Conservation (phyloP, 2,329 filamentous ascomycete species). For the Alternaria alternata region DNA sequence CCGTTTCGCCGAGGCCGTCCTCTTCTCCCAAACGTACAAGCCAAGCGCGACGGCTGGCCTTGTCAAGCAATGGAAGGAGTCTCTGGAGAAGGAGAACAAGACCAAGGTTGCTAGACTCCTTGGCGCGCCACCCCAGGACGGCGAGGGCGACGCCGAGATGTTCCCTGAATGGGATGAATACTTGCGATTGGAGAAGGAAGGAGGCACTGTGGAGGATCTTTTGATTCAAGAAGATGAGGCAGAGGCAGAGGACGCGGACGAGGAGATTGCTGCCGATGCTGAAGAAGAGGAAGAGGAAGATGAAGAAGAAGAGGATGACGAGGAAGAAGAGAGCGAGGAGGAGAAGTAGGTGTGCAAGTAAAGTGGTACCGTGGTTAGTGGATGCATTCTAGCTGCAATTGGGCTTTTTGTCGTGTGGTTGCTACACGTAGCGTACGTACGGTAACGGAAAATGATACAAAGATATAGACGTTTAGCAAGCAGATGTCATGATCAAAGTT, state of each 20-base stretch:
- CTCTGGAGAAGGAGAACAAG: slow-evolving; percentile 84
- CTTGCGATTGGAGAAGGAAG: slow-evolving; percentile 79
- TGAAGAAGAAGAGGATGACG: slow-evolving; percentile 31
- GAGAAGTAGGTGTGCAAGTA: background rate
- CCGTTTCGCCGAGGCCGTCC: slow-evolving; percentile 81
- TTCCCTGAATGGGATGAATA: slow-evolving; percentile 98
- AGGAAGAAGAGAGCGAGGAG: slow-evolving; percentile 18
- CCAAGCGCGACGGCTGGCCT: slow-evolving; percentile 75
- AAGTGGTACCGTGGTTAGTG: background rate
- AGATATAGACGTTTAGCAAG: slow-evolving; percentile 1
- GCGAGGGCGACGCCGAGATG: slow-evolving; percentile 73
- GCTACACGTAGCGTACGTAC: slow-evolving; percentile 1
- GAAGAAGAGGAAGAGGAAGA: slow-evolving; percentile 42
- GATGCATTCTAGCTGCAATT: slow-evolving; percentile 5
- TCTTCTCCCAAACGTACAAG: slow-evolving; percentile 96
- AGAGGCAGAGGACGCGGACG: slow-evolving; percentile 44
- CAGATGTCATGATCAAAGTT: background rate
- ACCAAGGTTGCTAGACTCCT: slow-evolving; percentile 83
- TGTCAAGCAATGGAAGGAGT: slow-evolving; percentile 81
- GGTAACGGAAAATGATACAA: slow-evolving; percentile 11
- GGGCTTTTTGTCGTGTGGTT: background rate
- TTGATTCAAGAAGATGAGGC: slow-evolving; percentile 42
- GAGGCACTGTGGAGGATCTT: slow-evolving; percentile 57
- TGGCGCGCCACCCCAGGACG: slow-evolving; percentile 75
- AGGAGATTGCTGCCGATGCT: slow-evolving; percentile 42